These are phyloP conservation scores for Leccinum broughii DNA, from an alignment of 768 basidiomycete species.

Conservation along the genomic window DNA sequence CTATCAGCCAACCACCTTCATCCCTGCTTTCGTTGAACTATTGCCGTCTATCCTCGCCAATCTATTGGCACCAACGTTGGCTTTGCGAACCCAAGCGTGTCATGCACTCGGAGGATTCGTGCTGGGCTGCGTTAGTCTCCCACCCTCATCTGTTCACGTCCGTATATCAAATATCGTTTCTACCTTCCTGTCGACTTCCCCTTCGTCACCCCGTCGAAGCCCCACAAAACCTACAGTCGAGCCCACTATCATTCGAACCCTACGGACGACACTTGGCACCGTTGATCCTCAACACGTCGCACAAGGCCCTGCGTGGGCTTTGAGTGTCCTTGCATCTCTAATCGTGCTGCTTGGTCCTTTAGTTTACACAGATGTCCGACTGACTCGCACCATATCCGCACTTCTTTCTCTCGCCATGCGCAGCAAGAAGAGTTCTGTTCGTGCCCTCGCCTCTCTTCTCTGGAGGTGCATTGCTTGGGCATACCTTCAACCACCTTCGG, in stretches of 20 bases:
- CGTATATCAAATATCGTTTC: constrained; percentile 53
- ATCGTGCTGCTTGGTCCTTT: constrained; percentile 64
- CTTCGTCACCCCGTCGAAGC: constrained; percentile 39
- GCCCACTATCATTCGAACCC: constrained; percentile 58
- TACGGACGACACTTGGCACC: constrained; percentile 60
- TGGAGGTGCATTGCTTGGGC: constrained; percentile 72
- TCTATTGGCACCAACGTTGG: constrained; percentile 62
- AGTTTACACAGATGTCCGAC: constrained; percentile 44
- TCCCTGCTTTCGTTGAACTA: constrained; percentile 62
- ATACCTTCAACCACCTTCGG: constrained; percentile 56
- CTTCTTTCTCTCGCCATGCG: constrained; percentile 57
- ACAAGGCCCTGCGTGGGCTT: constrained; percentile 78
- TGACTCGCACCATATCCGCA: constrained; percentile 47
- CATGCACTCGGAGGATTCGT: constrained; percentile 75
- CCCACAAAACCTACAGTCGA: constrained; percentile 42
- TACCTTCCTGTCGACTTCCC: constrained; percentile 45
- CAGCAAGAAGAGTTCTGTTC: constrained; percentile 63
- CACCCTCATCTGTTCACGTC: constrained; percentile 48
- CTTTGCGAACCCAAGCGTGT: constrained; percentile 70
- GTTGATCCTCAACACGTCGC: constrained; percentile 60
- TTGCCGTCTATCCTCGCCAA: constrained; percentile 63
- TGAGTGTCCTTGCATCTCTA: constrained; percentile 64
- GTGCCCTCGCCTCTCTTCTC: constrained; percentile 57
- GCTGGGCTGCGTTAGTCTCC: constrained; percentile 49
- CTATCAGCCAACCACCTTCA: constrained; percentile 63